Evolutionary conservation across 2,329 filamentous ascomycete genomes (phyloP), one percentile per base, ranked within the genome.

Genomic region (Phialophora tarda): DNA sequence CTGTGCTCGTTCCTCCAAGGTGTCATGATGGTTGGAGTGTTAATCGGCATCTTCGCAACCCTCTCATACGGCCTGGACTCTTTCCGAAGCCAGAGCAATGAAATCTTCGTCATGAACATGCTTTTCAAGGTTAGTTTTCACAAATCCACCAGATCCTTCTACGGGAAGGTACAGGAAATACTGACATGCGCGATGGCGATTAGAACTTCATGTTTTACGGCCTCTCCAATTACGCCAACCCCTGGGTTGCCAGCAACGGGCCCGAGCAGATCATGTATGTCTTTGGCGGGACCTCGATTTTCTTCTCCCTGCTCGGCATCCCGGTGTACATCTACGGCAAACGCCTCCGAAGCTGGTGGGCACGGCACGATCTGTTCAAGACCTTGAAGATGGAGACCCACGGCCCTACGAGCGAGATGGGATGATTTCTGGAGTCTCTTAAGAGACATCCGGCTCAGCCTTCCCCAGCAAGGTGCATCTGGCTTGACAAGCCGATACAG

Each of bases 191-290:
- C 8, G 5, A 26, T 59, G 23, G 4, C n/a, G 8, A 12, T 28
- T 51, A 74, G 73, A 75, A 75, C 59, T 75, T 74, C 69, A 71
- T 75, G 66, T 75, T 74, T 63, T 75, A 74, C 59, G 74, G 71
- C 21, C 67, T 73, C 34, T 71, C 68, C 44, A 73, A 73, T 55
- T 75, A 73, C 54, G 72, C 72, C 48, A 74, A 74, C 63, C 57
- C 70, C 47, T 75, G 74, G 74, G 73, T 74, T 11, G 73, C 71
- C 1, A 32, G 41, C 32, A 64, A 66, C 2, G 72, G 73, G 4
- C 73, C 74, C 1, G 56, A 58, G 41, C 60, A 73, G 62, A 74
- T 74, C 67, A 74, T 75, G 72, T 74, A 71, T 38, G 71, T 74
- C 23, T 74, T 74, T 54, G 74, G 73, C 34, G 74, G 73, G 11